Base-by-base conservation (phyloP, 2,329 filamentous ascomycete species). In the Cadophora luteo-olivacea region DNA sequence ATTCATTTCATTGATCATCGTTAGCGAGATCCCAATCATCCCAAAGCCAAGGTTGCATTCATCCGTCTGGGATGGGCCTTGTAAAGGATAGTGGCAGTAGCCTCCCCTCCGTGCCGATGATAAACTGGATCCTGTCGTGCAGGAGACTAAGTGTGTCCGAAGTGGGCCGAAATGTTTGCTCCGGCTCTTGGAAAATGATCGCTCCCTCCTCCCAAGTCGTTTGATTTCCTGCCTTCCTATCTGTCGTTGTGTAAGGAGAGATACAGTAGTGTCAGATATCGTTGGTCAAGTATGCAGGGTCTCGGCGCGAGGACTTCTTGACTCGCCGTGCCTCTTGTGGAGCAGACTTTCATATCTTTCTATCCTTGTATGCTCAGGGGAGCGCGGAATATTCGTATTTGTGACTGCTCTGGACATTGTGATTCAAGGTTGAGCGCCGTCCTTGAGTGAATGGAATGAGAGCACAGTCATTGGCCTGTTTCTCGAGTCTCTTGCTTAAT, bases 41-140 rank as follows among this genome's bases (percentile, higher is more conserved):
- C 51, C 51, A 54, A 19, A 54, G 25, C 51, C 51, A 54, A 54
- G 51, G 51, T 54, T 54, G 51, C 25, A 54, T 54, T 54, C 51
- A 54, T 54, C 51, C 51, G 25, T 54, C 51, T 54, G 14, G 51
- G 51, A 54, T 54, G 25, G 14, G 25, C 51, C 51, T 54, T 54
- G 51, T 14, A 54, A 25, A 52, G 41, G 12, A 45, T 16, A 45
- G 41, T 45, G 41, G 41, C 12, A 29, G 29, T 29, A 29, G 29
- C 29, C 29, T 29, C 29, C 29, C 41, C 16, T 7, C 45, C 14
- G n/a, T 49, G 19, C 45, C 19, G 45, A 9, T 22, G 12, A 49
- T 49, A 49, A 49, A 49, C 6, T 32, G 25, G 51, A 32, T 54
- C 12, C 51, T 32, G 51, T 54, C 24, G 51, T 54, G 25, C 51